Evolutionary conservation across 2,329 filamentous ascomycete genomes (phyloP).

Genomic region (Botrytis pseudocinerea): DNA sequence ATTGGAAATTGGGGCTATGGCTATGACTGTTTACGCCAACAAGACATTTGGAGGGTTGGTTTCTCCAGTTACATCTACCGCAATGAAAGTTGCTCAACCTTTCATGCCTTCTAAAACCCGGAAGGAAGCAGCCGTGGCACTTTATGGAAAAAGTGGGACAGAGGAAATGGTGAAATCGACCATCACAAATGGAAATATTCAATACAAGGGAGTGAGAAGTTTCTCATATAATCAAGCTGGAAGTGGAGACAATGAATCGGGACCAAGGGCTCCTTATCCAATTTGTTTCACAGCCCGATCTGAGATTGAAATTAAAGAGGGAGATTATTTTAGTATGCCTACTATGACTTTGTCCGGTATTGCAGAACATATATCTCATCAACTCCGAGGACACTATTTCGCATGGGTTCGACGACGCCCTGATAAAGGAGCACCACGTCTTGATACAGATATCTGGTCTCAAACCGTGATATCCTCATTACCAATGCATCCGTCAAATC

Average conservation of each 20-base stretch:
- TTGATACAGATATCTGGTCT: constrained; percentile 51
- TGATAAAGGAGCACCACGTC: constrained; percentile 21
- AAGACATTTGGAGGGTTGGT: constrained; percentile 49
- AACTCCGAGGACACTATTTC: constrained; percentile 62
- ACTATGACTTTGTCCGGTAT: constrained; percentile 56
- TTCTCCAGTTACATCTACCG: constrained; percentile 46
- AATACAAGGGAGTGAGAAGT: constrained; percentile 42
- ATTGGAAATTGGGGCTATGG: constrained; percentile 63
- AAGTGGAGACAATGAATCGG: constrained; percentile 45
- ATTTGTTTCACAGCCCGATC: constrained; percentile 53
- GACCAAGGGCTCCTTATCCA: constrained; percentile 56
- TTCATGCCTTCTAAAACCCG: constrained; percentile 38
- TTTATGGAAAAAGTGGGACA: constrained; percentile 40
- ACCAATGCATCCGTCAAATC: constrained; percentile 47
- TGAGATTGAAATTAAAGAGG: constrained; percentile 42
- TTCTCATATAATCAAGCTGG: constrained; percentile 44
- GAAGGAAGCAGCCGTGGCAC: constrained; percentile 40
- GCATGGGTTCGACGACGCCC: constrained; percentile 55
- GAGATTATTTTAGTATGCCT: constrained; percentile 48
- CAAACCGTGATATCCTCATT: constrained; percentile 59
- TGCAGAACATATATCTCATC: constrained; percentile 52
- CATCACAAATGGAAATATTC: constrained; percentile 42
- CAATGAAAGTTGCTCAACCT: constrained; percentile 45
- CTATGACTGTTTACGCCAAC: constrained; percentile 46
- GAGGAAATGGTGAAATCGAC: constrained; percentile 33